Conservation (phyloP, 2,329 filamentous ascomycete species). For the Laburnicola sp. region DNA sequence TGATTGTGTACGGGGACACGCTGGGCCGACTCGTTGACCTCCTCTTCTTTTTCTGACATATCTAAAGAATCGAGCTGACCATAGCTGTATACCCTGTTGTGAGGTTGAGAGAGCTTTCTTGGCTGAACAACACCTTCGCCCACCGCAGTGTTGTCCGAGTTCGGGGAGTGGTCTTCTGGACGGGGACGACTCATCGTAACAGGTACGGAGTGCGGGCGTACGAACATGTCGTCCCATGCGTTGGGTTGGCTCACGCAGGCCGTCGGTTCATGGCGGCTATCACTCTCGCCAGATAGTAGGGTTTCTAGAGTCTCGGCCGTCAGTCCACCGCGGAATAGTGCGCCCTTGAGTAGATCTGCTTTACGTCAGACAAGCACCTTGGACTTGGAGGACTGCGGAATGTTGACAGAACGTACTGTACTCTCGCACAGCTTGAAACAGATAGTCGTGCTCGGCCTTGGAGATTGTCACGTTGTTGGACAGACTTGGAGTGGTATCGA, state of each 20-base stretch:
- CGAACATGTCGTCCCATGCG: conserved; percentile 19
- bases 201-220: conserved; percentile 13
- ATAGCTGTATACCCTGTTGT: conserved; percentile 23
- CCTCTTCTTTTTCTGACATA: conserved; percentile 22
- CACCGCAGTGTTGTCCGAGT: conserved; percentile 27
- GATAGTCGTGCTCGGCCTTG: conserved; percentile 62
- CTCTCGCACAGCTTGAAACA: conserved; percentile 55
- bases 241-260: conserved; percentile 14
- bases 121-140: conserved; percentile 19
- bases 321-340: conserved; percentile 56
- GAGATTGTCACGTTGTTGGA: conserved; percentile 57
- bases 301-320: conserved; percentile 55
- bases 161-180: conserved; percentile 11
- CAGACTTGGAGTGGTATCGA: conserved; percentile 40
- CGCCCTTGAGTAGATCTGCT: conserved; percentile 51
- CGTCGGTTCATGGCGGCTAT: conserved; percentile 17
- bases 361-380: conserved; percentile 5
- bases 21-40: conserved; percentile 11
- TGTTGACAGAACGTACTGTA: conserved; percentile 54
- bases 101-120: conserved; percentile 13
- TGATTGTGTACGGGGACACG: conserved; percentile 37
- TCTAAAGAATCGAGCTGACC: conserved; percentile 23
- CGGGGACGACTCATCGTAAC: conserved; percentile 12
- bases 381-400: not conserved
- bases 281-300: conserved; percentile 42